Evolutionary conservation across 257 asterid genomes (phyloP), one percentile per base, ranked within the genome.

Genomic region (Nicotiana noctiflora): DNA sequence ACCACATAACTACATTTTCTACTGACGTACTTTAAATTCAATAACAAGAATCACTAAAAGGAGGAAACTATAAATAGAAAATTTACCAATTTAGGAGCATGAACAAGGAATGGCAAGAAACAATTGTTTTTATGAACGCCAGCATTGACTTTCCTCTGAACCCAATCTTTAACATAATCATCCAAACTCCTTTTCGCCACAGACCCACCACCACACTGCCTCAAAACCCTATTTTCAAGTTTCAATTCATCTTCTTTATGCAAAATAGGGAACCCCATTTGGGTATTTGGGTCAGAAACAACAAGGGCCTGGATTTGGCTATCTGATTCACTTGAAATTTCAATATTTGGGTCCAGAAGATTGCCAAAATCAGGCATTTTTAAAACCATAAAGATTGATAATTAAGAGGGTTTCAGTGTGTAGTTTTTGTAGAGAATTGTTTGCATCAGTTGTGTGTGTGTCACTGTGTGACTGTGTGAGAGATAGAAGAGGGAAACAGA

Each of bases 41-140:
- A 34, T n/a, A 67, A 29, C 13, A 7, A 14, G 18, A 32, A 15
- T 7, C 57, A 40, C 5, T 10, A 21, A 1, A 75, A 61, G 23
- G 37, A 61, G 23, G 37, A 60, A 46, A 77, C 23, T 32, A 13
- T 0, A 59, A 67, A 13, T 29, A 40, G 32, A 0, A 37, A 40
- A 18, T 67, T 31, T 85, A 94, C 98, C 92, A 62, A 77, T 86
- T 84, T 89, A 1, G 95, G 93, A 61, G 94, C 97, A 34, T 89
- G 88, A 51, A 44, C 80, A 34, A 86, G 96, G 76, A 92, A 90
- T n/a, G 91, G 92, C 82, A 90, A 70, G 82, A 84, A 77, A 67
- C 90, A 88, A 81, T 85, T 81, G 55, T 76, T 82, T 72, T 89
- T 84, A 72, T 92, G 84, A 53, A 85, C 67, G 32, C 92, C 96